phyloP scores from a whole-genome alignment of 2,329 filamentous ascomycete genomes.

The Ophiocordyceps camponoti-floridani region DNA sequence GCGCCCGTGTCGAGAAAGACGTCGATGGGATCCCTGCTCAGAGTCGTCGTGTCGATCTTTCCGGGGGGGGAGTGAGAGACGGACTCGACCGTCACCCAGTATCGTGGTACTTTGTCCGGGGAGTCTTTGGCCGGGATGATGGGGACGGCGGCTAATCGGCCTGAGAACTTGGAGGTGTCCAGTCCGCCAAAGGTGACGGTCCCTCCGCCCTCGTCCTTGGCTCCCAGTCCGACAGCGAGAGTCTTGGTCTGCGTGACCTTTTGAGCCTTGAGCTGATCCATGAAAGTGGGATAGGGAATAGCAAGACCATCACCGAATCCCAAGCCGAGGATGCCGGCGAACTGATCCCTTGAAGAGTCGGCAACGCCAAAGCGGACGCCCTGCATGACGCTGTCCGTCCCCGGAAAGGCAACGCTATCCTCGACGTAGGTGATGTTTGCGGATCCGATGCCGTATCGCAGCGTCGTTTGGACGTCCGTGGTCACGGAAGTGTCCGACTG shows the following conservation, averaged over 20 bases:
- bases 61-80: conserved; percentile 22
- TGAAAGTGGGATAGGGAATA: conserved; percentile 29
- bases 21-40: conserved; percentile 21
- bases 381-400: conserved; percentile 13
- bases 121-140: conserved; percentile 38
- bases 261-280: conserved; percentile 30
- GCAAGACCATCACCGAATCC: conserved; percentile 40
- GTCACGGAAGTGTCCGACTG: conserved; percentile 20
- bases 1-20: conserved; percentile 57
- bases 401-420: conserved; percentile 25
- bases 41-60: conserved; percentile 8
- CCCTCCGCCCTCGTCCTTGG: conserved; percentile 40
- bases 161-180: conserved; percentile 45
- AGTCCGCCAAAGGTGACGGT: conserved; percentile 51
- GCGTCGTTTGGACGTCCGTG: conserved; percentile 17
- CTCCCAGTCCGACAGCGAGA: conserved; percentile 48
- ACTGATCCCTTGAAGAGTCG: conserved; percentile 26
- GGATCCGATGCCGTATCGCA: conserved; percentile 32
- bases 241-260: conserved; percentile 40
- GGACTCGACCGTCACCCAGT: conserved; percentile 31
- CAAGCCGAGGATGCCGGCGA: conserved; percentile 52
- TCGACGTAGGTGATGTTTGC: conserved; percentile 31
- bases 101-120: conserved; percentile 33
- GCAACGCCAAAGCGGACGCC: conserved; percentile 50
- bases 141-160: conserved; percentile 39